Evolutionary conservation across 192 early-diverging fungal species (phyloP).

Genomic region (Dispira parvispora): DNA sequence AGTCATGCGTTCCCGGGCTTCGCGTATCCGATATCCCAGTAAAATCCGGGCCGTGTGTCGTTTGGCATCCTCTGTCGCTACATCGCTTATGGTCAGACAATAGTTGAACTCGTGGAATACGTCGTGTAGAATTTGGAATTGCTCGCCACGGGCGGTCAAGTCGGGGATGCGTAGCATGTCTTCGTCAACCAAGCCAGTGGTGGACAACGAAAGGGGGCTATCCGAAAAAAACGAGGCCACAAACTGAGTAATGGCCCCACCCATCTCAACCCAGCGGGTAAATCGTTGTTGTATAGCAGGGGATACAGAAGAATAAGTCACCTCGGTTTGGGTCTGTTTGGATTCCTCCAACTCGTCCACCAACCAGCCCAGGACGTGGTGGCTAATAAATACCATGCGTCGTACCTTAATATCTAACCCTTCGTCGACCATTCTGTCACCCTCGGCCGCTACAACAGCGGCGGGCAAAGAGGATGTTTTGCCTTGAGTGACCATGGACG

Average conservation of each 20-base stretch:
- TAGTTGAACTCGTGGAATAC: neutral
- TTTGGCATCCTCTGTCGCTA: neutral
- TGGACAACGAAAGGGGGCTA: too few relatives aligned
- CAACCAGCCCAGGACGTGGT: conserved; percentile 22
- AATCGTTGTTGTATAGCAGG: too few relatives aligned
- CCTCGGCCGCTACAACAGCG: too few relatives aligned
- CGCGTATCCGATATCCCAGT: too few relatives aligned
- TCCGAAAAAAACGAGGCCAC: too few relatives aligned
- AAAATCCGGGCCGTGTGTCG: too few relatives aligned
- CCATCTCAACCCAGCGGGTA: neutral
- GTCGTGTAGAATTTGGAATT: neutral
- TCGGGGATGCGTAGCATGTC: neutral
- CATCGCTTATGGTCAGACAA: neutral
- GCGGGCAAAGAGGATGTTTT: too few relatives aligned
- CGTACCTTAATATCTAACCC: conserved; percentile 15
- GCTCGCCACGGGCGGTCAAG: neutral
- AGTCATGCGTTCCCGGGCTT: too few relatives aligned
- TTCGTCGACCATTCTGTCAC: neutral
- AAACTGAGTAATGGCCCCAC: neutral
- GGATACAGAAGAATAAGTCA: too few relatives aligned
- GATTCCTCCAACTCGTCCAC: conserved; percentile 17
- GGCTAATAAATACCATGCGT: conserved; percentile 15
- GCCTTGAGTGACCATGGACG: too few relatives aligned
- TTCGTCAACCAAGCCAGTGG: too few relatives aligned
- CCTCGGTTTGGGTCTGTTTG: neutral